Percentiles rank a stretch among this genome's conserved stretches.
Evolutionary conservation across 2,329 filamentous ascomycete species (phyloP).

Genomic region (Lachnellula willkommii): DNA sequence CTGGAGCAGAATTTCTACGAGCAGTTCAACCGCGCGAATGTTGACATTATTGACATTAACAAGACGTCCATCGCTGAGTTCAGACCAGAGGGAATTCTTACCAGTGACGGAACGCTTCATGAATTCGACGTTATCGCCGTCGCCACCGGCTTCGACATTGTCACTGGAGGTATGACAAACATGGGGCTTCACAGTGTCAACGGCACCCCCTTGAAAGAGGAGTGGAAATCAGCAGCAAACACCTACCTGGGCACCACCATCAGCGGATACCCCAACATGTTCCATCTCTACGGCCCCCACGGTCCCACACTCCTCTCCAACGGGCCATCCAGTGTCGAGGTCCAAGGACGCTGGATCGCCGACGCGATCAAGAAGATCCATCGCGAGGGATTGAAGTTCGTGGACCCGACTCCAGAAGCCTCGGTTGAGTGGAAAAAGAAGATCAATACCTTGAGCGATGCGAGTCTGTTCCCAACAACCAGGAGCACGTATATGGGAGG

Average conservation of each 20-base stretch:
- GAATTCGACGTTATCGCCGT: slow-evolving; percentile 32
- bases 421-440: slow-evolving; percentile 30
- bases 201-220: slow-evolving; percentile 29
- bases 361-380: slow-evolving; percentile 30
- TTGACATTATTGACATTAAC: slow-evolving; percentile 42
- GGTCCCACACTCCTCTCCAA: slow-evolving; percentile 25
- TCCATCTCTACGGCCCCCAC: slow-evolving; percentile 41
- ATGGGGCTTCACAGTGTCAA: slow-evolving; percentile 31
- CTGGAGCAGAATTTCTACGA: slow-evolving; percentile 48
- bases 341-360: slow-evolving; percentile 37
- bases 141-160: slow-evolving; percentile 35
- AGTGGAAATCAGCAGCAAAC: slow-evolving; percentile 31
- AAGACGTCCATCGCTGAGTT: slow-evolving; percentile 35
- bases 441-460: slow-evolving; percentile 27
- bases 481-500: slow-evolving; percentile 37
- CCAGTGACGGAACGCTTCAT: slow-evolving; percentile 25
- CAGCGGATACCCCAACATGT: slow-evolving; percentile 43
- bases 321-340: slow-evolving; percentile 36
- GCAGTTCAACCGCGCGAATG: slow-evolving; percentile 40
- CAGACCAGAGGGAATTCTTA: slow-evolving; percentile 34
- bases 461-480: slow-evolving; percentile 29
- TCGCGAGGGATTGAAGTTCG: slow-evolving; percentile 27
- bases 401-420: slow-evolving; percentile 29
- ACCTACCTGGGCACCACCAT: slow-evolving; percentile 39
- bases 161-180: slow-evolving; percentile 31